Evolutionary conservation across 805 yeast species (phyloP), one percentile per base, ranked within the genome.

Genomic region (Schwanniomyces sp.): DNA sequence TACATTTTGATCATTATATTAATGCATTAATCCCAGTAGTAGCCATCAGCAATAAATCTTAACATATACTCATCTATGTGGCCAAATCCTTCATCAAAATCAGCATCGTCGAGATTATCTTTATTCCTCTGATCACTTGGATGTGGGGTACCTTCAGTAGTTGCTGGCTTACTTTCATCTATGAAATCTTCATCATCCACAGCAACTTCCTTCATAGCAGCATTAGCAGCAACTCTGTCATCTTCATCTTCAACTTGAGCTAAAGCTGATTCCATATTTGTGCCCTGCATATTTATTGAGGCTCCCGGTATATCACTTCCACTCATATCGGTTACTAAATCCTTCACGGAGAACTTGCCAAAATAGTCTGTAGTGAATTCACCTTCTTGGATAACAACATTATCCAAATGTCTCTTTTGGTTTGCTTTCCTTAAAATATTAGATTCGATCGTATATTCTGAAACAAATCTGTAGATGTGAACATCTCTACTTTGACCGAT

Each of bases 401-500:
- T 89, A 68, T 92, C 98, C 57, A 92, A 78, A 58, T 91, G 91
- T 59, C 96, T 78, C 76, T 92, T 92, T 66, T 92, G 98, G 58
- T 91, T 91, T 2, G 98, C 97, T 64, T 92, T 92, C 58, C 84
- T 84, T 68, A 94, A 78, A 54, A 94, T 94, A 68, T 94, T 94
- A 24, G 96, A 88, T 67, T 94, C 99, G 51, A 94, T 94, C 3
- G 99, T 94, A 70, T 81, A 90, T 69, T 94, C 99, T 25, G 96
- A 88, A 24, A 94, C 98, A 67, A 94, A 87, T 51, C 99, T 76
- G 72, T 95, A 94, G 48, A 94, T 94, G 66, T 94, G 99, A 30
- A 94, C 99, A 63, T 94, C 99, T 60, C 99, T 79, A 14, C 96
- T 90, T 66, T 94, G 99, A 6, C 99, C 99, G 64, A 94, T 94